A percentile compares a stretch with the other conserved stretches of the same genome.
Evolutionary conservation across 2,329 filamentous ascomycete genomes (phyloP).

Genomic region (Calonectria pteridis): DNA sequence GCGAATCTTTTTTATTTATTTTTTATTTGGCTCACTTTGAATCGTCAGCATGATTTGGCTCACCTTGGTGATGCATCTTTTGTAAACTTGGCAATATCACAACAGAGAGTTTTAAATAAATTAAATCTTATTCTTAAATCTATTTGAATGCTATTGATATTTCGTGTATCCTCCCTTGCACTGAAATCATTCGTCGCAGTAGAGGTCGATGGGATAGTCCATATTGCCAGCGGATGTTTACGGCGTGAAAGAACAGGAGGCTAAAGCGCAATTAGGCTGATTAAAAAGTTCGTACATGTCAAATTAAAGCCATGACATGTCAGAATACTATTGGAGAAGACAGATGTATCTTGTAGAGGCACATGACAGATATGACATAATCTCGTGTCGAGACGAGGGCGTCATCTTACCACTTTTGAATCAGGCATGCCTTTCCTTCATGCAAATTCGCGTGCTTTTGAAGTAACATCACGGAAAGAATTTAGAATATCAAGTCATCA

Average conservation of each 20-base stretch:
- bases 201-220: not conserved
- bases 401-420: not conserved
- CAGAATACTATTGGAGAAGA: not conserved
- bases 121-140: not conserved
- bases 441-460: not conserved
- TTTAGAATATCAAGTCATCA: no score
- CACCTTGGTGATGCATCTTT: not conserved
- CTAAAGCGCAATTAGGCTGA: not conserved
- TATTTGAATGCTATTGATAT: not conserved
- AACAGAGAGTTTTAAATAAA: no score
- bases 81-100: not conserved
- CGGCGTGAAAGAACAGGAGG: not conserved
- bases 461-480: no score
- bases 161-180: no score
- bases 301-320: not conserved
- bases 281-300: no score
- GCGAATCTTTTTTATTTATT: no score
- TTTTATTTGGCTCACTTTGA: conserved; percentile 29
- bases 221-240: not conserved
- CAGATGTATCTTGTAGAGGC: not conserved
- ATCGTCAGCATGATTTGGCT: conserved; percentile 10
- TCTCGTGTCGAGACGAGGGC: not conserved
- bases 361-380: not conserved
- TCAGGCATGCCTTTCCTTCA: not conserved
- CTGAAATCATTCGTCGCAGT: no score